phyloP scores from a whole-genome alignment of 176 grass and related monocot species.

The Lolium rigidum region DNA sequence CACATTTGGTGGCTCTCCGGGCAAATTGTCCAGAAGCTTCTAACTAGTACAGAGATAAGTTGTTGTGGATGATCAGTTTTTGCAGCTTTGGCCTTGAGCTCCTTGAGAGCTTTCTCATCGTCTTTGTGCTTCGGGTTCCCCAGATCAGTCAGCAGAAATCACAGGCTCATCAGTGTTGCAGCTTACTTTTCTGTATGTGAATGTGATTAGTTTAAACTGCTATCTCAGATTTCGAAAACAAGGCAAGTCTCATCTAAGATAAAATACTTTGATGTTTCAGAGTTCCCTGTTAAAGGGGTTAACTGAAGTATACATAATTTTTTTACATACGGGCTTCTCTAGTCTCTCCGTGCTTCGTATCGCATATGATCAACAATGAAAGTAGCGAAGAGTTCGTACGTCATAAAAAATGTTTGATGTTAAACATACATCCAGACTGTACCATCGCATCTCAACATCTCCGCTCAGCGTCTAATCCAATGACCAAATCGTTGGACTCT shows the following conservation, averaged over 20 bases:
- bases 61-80: slow-evolving; percentile 12
- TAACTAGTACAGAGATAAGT: background rate
- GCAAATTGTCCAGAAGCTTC: background rate
- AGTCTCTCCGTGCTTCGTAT: too few species aligned
- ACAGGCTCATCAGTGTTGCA: background rate
- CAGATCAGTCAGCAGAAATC: slow-evolving; percentile 36
- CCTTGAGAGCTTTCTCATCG: slow-evolving; percentile 39
- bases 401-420: too few species aligned
- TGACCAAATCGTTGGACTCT: too few species aligned
- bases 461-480: too few species aligned
- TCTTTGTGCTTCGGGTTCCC: slow-evolving; percentile 60
- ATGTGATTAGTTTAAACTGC: background rate
- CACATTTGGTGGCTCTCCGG: background rate
- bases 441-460: too few species aligned
- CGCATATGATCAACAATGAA: too few species aligned
- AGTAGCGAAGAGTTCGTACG: too few species aligned
- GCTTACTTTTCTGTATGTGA: background rate
- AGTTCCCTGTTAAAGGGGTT: background rate
- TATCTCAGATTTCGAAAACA: background rate
- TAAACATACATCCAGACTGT: too few species aligned
- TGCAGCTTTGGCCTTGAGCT: slow-evolving; percentile 54
- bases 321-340: too few species aligned
- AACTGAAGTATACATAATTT: background rate
- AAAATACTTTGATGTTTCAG: background rate
- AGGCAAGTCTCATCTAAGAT: background rate